Percentiles rank a stretch among this genome's conserved stretches.
phyloP scores from a whole-genome alignment of 805 yeast genomes.

The Yamadazyma olivae region DNA sequence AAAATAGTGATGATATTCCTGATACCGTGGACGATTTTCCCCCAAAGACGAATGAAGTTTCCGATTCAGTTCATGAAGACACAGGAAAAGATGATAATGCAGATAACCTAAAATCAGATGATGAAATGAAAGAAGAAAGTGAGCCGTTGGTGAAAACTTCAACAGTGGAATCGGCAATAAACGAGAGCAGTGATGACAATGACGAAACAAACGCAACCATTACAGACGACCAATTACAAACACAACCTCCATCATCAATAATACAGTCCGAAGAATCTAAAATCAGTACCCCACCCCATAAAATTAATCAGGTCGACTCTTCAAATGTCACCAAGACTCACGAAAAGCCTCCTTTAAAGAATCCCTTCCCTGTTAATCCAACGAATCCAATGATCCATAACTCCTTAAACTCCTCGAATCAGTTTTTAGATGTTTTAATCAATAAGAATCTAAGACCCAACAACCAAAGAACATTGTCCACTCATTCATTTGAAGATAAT shows the following conservation, averaged over 20 bases:
- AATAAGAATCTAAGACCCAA: conserved; percentile 11
- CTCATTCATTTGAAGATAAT: conserved; percentile 7
- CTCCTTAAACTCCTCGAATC: conserved; percentile 7
- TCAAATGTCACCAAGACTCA: neutral
- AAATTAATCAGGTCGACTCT: neutral
- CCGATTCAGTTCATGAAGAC: conserved; percentile 21
- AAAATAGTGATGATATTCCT: conserved; percentile 4
- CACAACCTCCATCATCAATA: neutral
- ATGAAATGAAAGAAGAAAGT: neutral
- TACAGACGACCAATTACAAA: neutral
- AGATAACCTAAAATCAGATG: neutral
- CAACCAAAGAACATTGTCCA: conserved; percentile 11
- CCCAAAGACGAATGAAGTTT: conserved; percentile 6
- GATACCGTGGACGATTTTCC: too few species aligned
- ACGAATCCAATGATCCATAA: conserved; percentile 7
- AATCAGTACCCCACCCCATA: neutral
- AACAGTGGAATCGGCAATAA: neutral
- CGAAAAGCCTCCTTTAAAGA: neutral
- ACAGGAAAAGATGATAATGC: conserved; percentile 21
- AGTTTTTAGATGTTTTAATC: conserved; percentile 8
- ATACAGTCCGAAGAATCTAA: neutral
- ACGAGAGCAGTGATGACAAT: neutral
- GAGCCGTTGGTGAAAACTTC: too few species aligned
- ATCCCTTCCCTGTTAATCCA: neutral
- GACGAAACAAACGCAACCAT: neutral